Evolutionary conservation across 768 basidiomycete species (phyloP), one percentile per base, ranked within the genome.

Genomic region (Boletus speciosus): DNA sequence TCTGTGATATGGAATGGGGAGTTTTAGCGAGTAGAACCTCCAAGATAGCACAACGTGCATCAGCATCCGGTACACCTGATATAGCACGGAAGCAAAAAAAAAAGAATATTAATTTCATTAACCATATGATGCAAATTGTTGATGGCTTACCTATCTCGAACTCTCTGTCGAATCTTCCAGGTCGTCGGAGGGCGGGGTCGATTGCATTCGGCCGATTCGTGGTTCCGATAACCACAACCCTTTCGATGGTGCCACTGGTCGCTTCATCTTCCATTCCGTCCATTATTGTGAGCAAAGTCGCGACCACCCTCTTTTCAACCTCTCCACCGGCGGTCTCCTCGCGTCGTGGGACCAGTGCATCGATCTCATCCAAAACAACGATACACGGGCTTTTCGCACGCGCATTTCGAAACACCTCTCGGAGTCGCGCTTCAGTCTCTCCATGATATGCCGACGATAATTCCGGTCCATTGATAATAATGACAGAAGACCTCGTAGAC

Each of bases 171-270:
- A 98, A 96, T 56, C 94, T 76, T 5, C 94, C 94, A 14, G 94
- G 94, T 32, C 94, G 74, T 46, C 94, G 76, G 48, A 98, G 74
- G 0, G 94, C 94, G 41, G 95, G 94, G 67, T 98, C 94, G 47
- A 98, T 94, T 10, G 94, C 91, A 64, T 98, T 97, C 6, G 92
- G 94, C 21, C 94, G 78, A 69, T 98, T 97, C 2, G 94, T 98
- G 1, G 97, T 97, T 0, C 93, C 97, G 56, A 99, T 90, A 35
- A 99, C 92, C 5, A 98, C 89, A 12, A 99, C 91, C 56, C 88
- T 79, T 16, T 74, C 80, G 3, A 48, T 27, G 21, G 71, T 69
- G 5, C 71, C 76, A 36, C 74, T 76, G 5, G 70, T 68, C 1
- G 62, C 68, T 19, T 64, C 66, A 23, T 80, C 79, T 56, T 84